Conservation (phyloP, 1,284 basidiomycete species). For the Malassezia pachydermatis region DNA sequence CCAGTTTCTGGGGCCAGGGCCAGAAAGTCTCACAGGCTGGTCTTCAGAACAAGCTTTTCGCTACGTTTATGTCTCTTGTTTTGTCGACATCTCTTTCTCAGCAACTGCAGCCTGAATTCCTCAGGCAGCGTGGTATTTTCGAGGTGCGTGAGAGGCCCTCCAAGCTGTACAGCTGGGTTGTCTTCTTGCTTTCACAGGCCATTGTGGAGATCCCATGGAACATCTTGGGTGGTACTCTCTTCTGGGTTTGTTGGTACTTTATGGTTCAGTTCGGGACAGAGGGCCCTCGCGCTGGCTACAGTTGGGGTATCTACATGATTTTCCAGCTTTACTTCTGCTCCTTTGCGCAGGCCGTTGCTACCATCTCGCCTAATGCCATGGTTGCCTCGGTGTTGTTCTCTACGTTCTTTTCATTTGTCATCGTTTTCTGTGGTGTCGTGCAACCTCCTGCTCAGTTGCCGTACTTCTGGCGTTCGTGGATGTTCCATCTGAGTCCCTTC, state of each 20-base stretch:
- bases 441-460: conserved; percentile 36
- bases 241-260: conserved; percentile 37
- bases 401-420: conserved; percentile 57
- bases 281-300: conserved; percentile 21
- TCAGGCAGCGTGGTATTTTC: conserved; percentile 56
- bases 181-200: conserved; percentile 53
- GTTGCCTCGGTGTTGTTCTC: conserved; percentile 61
- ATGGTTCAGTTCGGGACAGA: conserved; percentile 26
- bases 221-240: conserved; percentile 33
- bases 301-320: conserved; percentile 32
- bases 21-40: conserved; percentile 19
- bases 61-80: conserved; percentile 49
- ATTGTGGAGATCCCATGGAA: conserved; percentile 48
- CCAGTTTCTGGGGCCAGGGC: conserved; percentile 37
- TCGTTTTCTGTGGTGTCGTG: conserved; percentile 56
- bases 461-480: conserved; percentile 24
- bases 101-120: conserved; percentile 50
- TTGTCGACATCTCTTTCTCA: conserved; percentile 39
- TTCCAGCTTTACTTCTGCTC: conserved; percentile 54
- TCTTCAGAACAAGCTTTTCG: conserved; percentile 67
- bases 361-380: conserved; percentile 59
- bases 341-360: conserved; percentile 58
- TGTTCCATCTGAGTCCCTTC: conserved; percentile 61
- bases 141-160: conserved; percentile 65
- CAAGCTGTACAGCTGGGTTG: conserved; percentile 72